Conservation (phyloP, 768 basidiomycete genomes). For the Tephrocybe sp. region DNA sequence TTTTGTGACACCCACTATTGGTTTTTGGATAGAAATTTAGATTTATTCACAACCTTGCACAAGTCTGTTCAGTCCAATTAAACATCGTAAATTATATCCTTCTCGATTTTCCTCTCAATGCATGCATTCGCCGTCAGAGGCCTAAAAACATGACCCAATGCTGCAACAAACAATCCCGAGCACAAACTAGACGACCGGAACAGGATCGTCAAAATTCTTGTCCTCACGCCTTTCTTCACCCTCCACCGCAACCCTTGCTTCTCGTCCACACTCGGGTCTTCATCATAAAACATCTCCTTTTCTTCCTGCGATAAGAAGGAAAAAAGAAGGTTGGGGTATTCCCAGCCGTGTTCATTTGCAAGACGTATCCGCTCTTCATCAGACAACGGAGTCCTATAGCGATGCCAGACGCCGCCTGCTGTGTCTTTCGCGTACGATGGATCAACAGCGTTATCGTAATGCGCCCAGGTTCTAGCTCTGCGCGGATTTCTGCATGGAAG, state of each 20-base stretch:
- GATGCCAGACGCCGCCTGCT: not conserved
- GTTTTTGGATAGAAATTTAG: too few relatives aligned
- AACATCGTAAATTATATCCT: too few relatives aligned
- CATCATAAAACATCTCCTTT: not conserved
- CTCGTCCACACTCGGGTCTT: not conserved
- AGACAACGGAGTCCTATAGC: not conserved
- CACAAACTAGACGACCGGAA: too few relatives aligned
- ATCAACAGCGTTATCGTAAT: not conserved
- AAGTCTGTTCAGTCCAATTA: too few relatives aligned
- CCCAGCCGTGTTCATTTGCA: not conserved
- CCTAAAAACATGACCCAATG: too few relatives aligned
- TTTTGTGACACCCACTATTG: too few relatives aligned
- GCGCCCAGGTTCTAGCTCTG: not conserved
- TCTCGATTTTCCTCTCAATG: too few relatives aligned
- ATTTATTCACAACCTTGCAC: too few relatives aligned
- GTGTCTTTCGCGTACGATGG: not conserved
- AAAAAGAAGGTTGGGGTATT: not conserved
- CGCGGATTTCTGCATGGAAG: not conserved
- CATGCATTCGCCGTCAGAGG: too few relatives aligned
- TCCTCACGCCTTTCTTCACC: not conserved
- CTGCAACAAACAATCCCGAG: too few relatives aligned
- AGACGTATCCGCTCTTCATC: not conserved
- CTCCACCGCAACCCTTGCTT: not conserved
- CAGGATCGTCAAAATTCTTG: not conserved
- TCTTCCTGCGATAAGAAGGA: not conserved